Evolutionary conservation across 164 flowering plant genomes (phyloP).

Genomic region (Amborella trichopoda): DNA sequence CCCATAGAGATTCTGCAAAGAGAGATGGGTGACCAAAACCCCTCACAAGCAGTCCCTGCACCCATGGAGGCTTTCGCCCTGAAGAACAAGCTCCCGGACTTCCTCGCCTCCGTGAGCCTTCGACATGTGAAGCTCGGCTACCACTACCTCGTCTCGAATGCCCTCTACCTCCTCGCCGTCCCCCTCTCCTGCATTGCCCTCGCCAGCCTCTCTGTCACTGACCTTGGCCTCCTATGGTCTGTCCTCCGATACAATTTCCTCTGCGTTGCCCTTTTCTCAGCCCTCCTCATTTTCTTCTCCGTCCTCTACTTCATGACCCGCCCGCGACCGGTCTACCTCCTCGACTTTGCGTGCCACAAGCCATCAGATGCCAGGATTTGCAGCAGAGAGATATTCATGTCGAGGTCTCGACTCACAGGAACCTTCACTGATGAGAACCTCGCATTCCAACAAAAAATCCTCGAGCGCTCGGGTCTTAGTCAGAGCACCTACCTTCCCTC

Average conservation of each 20-base stretch:
- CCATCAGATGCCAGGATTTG: slow-evolving; percentile 65
- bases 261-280: slow-evolving; percentile 44
- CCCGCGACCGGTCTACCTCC: slow-evolving; percentile 69
- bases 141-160: slow-evolving; percentile 58
- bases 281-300: slow-evolving; percentile 49
- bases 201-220: slow-evolving; percentile 50
- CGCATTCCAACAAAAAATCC: slow-evolving; percentile 55
- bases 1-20: too few species aligned
- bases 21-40: too few species aligned
- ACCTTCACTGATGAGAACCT: slow-evolving; percentile 41
- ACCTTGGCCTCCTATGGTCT: slow-evolving; percentile 47
- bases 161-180: slow-evolving; percentile 42
- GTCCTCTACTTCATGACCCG: slow-evolving; percentile 68
- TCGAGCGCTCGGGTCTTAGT: slow-evolving; percentile 73
- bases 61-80: too few species aligned
- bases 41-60: too few species aligned
- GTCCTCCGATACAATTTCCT: slow-evolving; percentile 48
- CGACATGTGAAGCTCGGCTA: slow-evolving; percentile 68
- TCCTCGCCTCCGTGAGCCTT: slow-evolving; percentile 41
- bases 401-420: slow-evolving; percentile 32
- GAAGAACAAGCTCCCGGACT: slow-evolving; percentile 57
- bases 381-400: slow-evolving; percentile 56
- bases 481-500: slow-evolving; percentile 63
- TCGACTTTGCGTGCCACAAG: slow-evolving; percentile 66
- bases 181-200: slow-evolving; percentile 36